Conservation (phyloP, 1,139 yeast genomes). For the Yamadazyma epiphylla region DNA sequence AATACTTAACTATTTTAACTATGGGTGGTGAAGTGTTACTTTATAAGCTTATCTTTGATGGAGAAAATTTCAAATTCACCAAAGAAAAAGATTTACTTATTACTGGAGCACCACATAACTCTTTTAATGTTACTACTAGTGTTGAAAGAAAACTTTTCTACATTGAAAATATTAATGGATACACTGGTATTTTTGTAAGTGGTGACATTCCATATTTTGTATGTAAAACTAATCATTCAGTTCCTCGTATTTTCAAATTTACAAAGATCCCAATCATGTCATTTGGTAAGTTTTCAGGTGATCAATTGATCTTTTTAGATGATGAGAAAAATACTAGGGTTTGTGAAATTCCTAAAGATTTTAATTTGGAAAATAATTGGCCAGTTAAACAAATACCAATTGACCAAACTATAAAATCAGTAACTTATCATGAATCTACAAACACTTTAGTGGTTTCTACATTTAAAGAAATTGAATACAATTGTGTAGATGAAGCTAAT, state of each 20-base stretch:
- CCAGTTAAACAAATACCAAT: slow-evolving; percentile 54
- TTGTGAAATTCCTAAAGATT: slow-evolving; percentile 50
- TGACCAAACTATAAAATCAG: slow-evolving; percentile 63
- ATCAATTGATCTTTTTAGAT: slow-evolving; percentile 73
- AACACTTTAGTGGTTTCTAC: slow-evolving; percentile 67
- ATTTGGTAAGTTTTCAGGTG: slow-evolving; percentile 49
- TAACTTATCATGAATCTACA: slow-evolving; percentile 71
- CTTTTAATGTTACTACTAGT: slow-evolving; percentile 63
- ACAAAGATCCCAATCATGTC: slow-evolving; percentile 63
- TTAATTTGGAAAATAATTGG: slow-evolving; percentile 59
- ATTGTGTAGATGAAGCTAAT: slow-evolving; percentile 75
- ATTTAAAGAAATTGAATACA: slow-evolving; percentile 54
- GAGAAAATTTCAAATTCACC: slow-evolving; percentile 44
- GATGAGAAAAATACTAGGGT: slow-evolving; percentile 70
- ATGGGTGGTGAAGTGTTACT: slow-evolving; percentile 75
- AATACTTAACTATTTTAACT: slow-evolving; percentile 67
- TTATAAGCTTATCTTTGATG: slow-evolving; percentile 57
- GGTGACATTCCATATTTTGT: slow-evolving; percentile 74
- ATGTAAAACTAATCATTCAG: slow-evolving; percentile 58
- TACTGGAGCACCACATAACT: slow-evolving; percentile 78
- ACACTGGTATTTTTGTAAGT: slow-evolving; percentile 63
- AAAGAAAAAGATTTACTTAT: slow-evolving; percentile 45
- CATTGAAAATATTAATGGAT: slow-evolving; percentile 55
- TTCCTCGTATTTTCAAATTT: slow-evolving; percentile 67
- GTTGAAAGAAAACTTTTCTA: slow-evolving; percentile 68